Conservation (phyloP, 2,329 filamentous ascomycete species). For the Aureobasidium vineae region DNA sequence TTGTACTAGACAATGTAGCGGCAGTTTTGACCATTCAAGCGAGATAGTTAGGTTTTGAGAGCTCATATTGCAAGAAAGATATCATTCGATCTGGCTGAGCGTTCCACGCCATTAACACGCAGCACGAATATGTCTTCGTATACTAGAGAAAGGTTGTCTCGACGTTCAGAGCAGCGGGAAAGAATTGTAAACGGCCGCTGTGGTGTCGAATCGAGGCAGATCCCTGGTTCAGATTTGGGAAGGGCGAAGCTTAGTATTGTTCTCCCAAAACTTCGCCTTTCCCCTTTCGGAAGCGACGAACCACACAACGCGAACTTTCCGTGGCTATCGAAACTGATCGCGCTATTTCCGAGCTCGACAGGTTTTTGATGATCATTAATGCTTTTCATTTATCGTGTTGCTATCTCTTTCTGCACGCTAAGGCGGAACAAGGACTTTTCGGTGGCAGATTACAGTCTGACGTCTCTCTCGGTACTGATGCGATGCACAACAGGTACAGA, state of each 20-base stretch:
- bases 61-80: background rate
- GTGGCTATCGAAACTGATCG: background rate
- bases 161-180: background rate
- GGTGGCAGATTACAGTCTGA: conserved; percentile 19
- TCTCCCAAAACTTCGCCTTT: background rate
- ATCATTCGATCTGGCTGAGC: background rate
- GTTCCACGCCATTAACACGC: no score
- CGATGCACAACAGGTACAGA: conserved; percentile 75
- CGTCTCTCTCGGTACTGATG: conserved; percentile 47
- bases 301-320: background rate
- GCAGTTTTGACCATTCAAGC: background rate
- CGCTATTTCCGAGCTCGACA: background rate
- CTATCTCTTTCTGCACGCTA: conserved; percentile 2
- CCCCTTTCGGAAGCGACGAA: background rate
- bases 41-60: background rate
- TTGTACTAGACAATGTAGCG: background rate
- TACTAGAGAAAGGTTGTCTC: no score
- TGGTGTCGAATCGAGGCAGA: background rate
- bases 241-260: conserved; percentile 20
- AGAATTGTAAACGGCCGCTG: background rate
- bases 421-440: background rate
- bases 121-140: background rate
- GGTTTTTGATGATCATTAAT: background rate
- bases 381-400: conserved; percentile 21
- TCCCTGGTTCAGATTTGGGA: background rate